Evolutionary conservation across 2,329 filamentous ascomycete genomes (phyloP).

Genomic region (Fusarium sp.): DNA sequence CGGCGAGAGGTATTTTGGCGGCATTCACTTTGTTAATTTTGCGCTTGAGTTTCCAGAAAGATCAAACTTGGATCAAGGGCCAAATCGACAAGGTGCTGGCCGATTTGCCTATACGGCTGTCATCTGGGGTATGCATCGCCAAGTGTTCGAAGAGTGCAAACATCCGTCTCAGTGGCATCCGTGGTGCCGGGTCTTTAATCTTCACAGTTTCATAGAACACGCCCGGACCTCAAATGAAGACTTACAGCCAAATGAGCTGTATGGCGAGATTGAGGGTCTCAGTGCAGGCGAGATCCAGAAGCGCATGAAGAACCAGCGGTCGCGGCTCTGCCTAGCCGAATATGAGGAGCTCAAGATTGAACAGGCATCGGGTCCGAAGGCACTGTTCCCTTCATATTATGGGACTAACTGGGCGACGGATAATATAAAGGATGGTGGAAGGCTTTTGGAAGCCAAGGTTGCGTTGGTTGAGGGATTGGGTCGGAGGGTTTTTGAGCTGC

Average conservation of each 20-base stretch:
- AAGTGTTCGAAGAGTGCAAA: not conserved
- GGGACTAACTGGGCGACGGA: constrained; percentile 12
- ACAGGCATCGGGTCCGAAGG: not conserved
- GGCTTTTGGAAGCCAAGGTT: constrained; percentile 5
- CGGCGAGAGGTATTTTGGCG: constrained; percentile 26
- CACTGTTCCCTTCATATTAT: constrained; percentile 22
- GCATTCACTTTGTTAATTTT: constrained; percentile 33
- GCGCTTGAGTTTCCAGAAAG: not conserved
- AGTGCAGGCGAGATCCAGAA: constrained; percentile 14
- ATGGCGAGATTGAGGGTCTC: constrained; percentile 4
- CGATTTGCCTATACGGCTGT: constrained; percentile 8
- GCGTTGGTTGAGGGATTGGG: constrained; percentile 18
- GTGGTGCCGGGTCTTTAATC: constrained; percentile 37
- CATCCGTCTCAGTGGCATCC: not conserved
- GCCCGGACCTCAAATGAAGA: not conserved
- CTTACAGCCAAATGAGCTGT: constrained; percentile 6
- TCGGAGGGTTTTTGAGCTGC: constrained; percentile 31
- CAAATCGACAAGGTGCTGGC: not conserved
- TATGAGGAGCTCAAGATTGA: not conserved
- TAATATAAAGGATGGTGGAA: not conserved
- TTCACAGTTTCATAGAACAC: constrained; percentile 8
- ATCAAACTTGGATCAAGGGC: not conserved
- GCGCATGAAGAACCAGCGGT: constrained; percentile 21
- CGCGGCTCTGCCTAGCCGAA: not conserved
- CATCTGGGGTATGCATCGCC: constrained; percentile 34